A percentile compares a stretch with the other conserved stretches of the same genome.
phyloP scores from a whole-genome alignment of 805 yeast genomes.

The Metschnikowia lachancei region DNA sequence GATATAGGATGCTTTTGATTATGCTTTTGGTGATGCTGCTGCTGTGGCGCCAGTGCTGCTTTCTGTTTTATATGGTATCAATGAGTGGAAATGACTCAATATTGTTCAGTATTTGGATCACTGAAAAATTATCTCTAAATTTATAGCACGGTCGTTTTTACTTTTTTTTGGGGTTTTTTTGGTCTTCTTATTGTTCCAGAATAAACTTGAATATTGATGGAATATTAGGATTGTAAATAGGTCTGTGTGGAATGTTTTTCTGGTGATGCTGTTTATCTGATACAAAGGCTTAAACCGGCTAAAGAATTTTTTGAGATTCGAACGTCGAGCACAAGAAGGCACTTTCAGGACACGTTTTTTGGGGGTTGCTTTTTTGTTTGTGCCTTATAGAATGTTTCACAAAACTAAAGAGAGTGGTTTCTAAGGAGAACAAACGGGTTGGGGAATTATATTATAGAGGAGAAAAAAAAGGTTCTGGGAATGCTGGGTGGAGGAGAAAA shows the following conservation, averaged over 20 bases:
- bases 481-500: background rate
- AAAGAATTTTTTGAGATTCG: background rate
- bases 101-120: too few species aligned
- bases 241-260: background rate
- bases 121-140: too few species aligned
- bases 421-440: background rate
- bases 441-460: background rate
- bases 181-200: too few species aligned
- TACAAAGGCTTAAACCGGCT: background rate
- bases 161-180: too few species aligned
- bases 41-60: too few species aligned
- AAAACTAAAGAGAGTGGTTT: background rate
- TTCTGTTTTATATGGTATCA: too few species aligned
- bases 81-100: too few species aligned
- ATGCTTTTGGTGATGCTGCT: too few species aligned
- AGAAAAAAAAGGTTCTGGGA: background rate
- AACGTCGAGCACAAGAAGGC: background rate
- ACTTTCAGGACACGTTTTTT: background rate
- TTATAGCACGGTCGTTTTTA: too few species aligned
- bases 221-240: background rate
- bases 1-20: too few species aligned
- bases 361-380: background rate
- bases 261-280: background rate
- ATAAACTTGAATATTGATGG: background rate
- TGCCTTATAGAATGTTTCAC: too few species aligned